Base-by-base conservation (phyloP, 805 yeast species). In the Cyberlindnera nakhonratchasimensis region DNA sequence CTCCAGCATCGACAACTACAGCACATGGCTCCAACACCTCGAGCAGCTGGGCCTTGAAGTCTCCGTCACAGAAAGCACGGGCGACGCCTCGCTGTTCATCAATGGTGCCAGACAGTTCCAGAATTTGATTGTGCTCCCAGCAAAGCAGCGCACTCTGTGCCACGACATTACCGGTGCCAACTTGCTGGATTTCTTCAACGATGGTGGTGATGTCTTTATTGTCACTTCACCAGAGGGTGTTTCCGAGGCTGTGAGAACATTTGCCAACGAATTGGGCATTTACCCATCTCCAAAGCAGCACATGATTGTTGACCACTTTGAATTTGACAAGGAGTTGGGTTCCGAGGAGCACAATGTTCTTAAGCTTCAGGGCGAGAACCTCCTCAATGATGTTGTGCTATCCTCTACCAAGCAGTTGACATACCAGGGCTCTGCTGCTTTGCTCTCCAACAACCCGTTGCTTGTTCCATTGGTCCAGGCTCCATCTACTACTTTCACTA, bases 241-340 rank as follows among this genome's bases (percentile, higher is more conserved):
- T 13, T 77, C 82, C 29, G 86, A 84, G 20, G 75, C 82, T 16
- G 64, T 84, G 25, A 77, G 87, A 46, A 66, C 74, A 3, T 82
- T 84, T 54, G 73, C 87, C 50, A 77, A 80, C 55, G 88, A 90
- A 59, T 65, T 90, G 50, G 99, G 96, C 24, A 80, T 93, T 39
- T 77, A 71, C 55, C 86, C 96, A 44, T 75, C 93, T 37, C 95
- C 96, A 45, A 84, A 79, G 58, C 82, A 79, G 38, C 80, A 77
- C 60, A 62, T 68, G 40, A 66, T 83, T 33, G 61, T 72, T 7
- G 96, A 89, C 62, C 82, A 84, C 61, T 87, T 87, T 65, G 58
- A 62, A 44, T 52, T 55, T 21, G 62, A 53, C 16, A 55, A 54
- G 6, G 59, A 63, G 45, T 50, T 55, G 18, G 63, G 55, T n/a